Base-by-base conservation (phyloP, 2,329 filamentous ascomycete genomes). In the Elsinoe ampelina region DNA sequence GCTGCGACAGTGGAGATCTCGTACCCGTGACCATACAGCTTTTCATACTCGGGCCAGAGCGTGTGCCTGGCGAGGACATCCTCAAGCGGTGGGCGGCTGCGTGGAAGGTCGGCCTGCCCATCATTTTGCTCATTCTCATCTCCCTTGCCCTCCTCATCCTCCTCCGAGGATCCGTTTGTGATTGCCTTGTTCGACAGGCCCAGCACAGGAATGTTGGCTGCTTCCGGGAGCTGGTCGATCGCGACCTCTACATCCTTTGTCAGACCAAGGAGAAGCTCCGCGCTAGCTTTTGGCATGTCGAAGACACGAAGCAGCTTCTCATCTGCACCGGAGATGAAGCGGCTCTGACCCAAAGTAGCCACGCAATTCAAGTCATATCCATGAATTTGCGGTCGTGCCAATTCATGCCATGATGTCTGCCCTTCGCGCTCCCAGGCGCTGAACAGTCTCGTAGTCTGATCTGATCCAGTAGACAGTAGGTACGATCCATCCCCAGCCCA, bases 251-350 rank as follows among this genome's bases (percentile, higher is more conserved):
- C 38, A 7, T 50, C 3, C 7, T 50, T 58, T n/a, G 41, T 39
- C 2, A 58, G 43, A 15, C 43, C 54, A 35, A 36, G 43, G 34
- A 96, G 78, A 63, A 97, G 79, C 15, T 80, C 77, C 0, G 90
- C 90, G 8, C 95, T 87, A 4, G 86, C 86, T 67, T 83, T 87
- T 5, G 93, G 93, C 71, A 95, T 85, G 66, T 87, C 85, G 71
- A 98, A 98, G 1, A 98, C 92, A 20, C 93, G 86, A 69, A 98
- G 81, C n/a, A 98, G 81, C 72, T 98, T 98, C 75, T 98, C 93
- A 63, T 98, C 93, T 2, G 93, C 93, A 5, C 93, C 93, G 2
- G 91, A 95, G 19, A 97, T 86, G 67, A 98, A 98, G 63, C 85
- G 86, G 6, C 82, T 79, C 6, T 80, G 71, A 6, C 82, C 84